phyloP scores from a whole-genome alignment of 2,329 filamentous ascomycete species.

The Scolecobasidium constrictum region DNA sequence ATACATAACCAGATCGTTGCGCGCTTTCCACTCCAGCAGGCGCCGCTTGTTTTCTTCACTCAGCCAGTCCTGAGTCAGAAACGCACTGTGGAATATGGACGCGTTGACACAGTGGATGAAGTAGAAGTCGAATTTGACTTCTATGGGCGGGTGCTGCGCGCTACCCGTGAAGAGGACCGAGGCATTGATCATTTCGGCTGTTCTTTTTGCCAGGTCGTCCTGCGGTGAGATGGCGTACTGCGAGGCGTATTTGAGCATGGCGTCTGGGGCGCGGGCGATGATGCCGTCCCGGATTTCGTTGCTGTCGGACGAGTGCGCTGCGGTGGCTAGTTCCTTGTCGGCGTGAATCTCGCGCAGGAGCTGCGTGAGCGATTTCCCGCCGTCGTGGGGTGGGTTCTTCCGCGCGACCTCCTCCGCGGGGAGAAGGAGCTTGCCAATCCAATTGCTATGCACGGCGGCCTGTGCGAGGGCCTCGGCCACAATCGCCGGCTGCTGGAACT shows the following conservation, averaged over 20 bases:
- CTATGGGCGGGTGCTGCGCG: conserved; percentile 53
- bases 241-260: conserved; percentile 51
- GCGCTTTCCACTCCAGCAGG: conserved; percentile 72
- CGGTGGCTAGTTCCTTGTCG: conserved; percentile 45
- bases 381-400: conserved; percentile 20
- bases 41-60: conserved; percentile 48
- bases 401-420: conserved; percentile 36
- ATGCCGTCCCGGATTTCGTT: conserved; percentile 63
- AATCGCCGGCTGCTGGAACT: conserved; percentile 72
- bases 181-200: conserved; percentile 54
- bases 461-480: conserved; percentile 73
- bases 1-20: conserved; percentile 65
- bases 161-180: conserved; percentile 46
- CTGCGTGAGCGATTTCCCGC: conserved; percentile 36
- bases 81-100: conserved; percentile 59
- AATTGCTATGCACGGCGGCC: conserved; percentile 55
- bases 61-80: conserved; percentile 54
- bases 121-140: conserved; percentile 73
- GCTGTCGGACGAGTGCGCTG: conserved; percentile 41
- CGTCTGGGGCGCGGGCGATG: conserved; percentile 48
- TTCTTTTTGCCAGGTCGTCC: conserved; percentile 41
- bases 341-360: conserved; percentile 50
- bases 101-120: conserved; percentile 67
- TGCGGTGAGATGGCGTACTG: conserved; percentile 44
- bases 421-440: conserved; percentile 44